Percentiles rank a stretch among this genome's conserved stretches.
These are phyloP conservation scores for Epichloe gansuensis DNA, from an alignment of 2,329 filamentous ascomycete genomes.

Conservation along the genomic window DNA sequence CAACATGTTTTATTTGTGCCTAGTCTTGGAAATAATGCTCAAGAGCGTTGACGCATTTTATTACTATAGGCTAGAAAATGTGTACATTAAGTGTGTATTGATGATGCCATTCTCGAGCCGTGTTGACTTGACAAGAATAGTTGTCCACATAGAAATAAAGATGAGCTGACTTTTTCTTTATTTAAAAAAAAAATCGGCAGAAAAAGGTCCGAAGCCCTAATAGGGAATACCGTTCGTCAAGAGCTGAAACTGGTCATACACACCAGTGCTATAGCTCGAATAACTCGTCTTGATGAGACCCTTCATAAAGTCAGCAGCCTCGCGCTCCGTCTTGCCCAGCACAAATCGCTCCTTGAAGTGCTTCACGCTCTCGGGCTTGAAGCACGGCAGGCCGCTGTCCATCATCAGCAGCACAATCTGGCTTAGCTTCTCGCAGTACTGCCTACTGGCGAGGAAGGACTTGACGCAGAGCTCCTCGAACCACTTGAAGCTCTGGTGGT, in stretches of 20 bases:
- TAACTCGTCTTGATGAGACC: conserved; percentile 84
- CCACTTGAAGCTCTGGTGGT: conserved; percentile 81
- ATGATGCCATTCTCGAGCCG: too few relatives aligned
- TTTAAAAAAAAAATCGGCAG: neutral
- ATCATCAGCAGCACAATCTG: conserved; percentile 92
- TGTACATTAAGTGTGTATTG: too few relatives aligned
- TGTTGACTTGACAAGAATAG: too few relatives aligned
- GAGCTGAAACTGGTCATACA: conserved; percentile 96
- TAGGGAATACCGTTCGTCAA: conserved; percentile 96
- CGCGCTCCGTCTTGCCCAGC: conserved; percentile 77
- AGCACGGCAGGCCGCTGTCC: conserved; percentile 90
- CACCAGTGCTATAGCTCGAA: conserved; percentile 78
- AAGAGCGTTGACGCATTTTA: too few relatives aligned
- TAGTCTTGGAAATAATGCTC: too few relatives aligned
- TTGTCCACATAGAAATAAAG: neutral
- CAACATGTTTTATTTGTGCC: too few relatives aligned
- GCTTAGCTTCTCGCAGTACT: conserved; percentile 75
- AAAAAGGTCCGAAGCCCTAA: conserved; percentile 26
- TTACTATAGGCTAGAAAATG: too few relatives aligned
- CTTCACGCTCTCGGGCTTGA: conserved; percentile 88
- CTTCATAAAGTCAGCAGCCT: conserved; percentile 89
- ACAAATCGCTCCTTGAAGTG: conserved; percentile 92
- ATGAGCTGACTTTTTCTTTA: too few relatives aligned
- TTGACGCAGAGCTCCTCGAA: conserved; percentile 97
- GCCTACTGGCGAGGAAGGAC: conserved; percentile 77